Evolutionary conservation across 2,329 filamentous ascomycete genomes (phyloP).

Genomic region (Microdochium bolleyi): DNA sequence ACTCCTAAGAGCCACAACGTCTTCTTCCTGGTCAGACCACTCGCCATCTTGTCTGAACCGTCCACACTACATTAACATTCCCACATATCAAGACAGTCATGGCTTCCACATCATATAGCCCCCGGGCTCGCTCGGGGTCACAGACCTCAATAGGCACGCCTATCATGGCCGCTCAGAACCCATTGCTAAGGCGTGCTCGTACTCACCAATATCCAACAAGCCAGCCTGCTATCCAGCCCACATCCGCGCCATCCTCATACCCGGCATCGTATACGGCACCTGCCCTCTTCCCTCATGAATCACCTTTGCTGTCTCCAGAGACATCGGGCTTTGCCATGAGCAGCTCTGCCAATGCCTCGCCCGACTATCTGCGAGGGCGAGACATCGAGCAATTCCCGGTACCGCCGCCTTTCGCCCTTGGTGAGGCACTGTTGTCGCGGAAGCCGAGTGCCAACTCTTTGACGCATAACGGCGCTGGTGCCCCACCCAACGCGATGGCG

Average conservation of each 20-base stretch:
- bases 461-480: conserved; percentile 47
- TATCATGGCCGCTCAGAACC: conserved; percentile 33
- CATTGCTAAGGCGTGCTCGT: conserved; percentile 31
- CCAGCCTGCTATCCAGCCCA: conserved; percentile 22
- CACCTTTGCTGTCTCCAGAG: conserved; percentile 48
- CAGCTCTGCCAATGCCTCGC: conserved; percentile 56
- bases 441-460: conserved; percentile 56
- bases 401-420: conserved; percentile 57
- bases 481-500: conserved; percentile 48
- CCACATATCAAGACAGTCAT: conserved; percentile 19
- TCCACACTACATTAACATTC: conserved; percentile 7
- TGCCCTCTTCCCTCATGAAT: conserved; percentile 46
- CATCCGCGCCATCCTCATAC: conserved; percentile 40
- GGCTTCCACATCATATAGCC: conserved; percentile 22
- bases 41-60: background rate
- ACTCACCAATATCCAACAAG: conserved; percentile 31
- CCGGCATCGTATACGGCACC: conserved; percentile 48
- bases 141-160: conserved; percentile 21
- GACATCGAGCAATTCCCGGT: conserved; percentile 43
- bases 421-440: conserved; percentile 59
- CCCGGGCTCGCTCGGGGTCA: conserved; percentile 17
- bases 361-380: conserved; percentile 50
- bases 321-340: conserved; percentile 31
- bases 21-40: background rate
- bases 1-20: background rate